Conservation (phyloP, 352 stramenopile species). For the Phytopythium oedochilum region DNA sequence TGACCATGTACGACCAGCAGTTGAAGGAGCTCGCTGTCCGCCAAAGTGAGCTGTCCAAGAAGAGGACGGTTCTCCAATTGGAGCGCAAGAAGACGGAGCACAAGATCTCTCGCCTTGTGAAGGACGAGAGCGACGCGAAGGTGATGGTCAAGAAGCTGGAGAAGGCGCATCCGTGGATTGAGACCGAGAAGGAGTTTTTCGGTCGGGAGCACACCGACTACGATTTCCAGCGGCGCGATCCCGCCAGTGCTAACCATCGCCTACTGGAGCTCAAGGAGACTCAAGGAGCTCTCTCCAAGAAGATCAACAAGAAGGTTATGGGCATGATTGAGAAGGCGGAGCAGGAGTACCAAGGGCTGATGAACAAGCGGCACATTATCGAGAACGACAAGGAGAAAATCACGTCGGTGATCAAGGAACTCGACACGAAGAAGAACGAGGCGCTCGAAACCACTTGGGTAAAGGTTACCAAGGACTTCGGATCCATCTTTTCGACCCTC, state of each 20-base stretch:
- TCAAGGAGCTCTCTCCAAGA: slow-evolving; percentile 93
- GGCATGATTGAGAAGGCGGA: slow-evolving; percentile 99
- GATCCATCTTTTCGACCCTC: slow-evolving; percentile 98
- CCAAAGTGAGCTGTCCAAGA: slow-evolving; percentile 75
- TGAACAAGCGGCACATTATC: slow-evolving; percentile 97
- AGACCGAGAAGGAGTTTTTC: slow-evolving; percentile 96
- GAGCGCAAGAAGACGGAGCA: slow-evolving; percentile 95
- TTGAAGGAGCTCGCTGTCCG: slow-evolving; percentile 87
- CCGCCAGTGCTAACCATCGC: slow-evolving; percentile 76
- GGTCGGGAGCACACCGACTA: slow-evolving; percentile 96
- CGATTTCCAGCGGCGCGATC: slow-evolving; percentile 93
- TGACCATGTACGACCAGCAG: slow-evolving; percentile 88
- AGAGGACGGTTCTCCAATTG: slow-evolving; percentile 87
- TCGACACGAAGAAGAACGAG: slow-evolving; percentile 99
- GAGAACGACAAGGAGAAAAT: slow-evolving; percentile 99
- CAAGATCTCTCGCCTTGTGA: slow-evolving; percentile 89
- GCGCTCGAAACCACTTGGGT: slow-evolving; percentile 95
- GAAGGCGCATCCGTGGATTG: slow-evolving; percentile 97
- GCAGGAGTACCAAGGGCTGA: slow-evolving; percentile 97
- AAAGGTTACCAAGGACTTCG: slow-evolving; percentile 99
- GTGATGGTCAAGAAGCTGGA: slow-evolving; percentile 90
- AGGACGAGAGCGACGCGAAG: slow-evolving; percentile 90
- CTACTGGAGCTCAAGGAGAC: slow-evolving; percentile 91
- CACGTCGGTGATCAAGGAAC: slow-evolving; percentile 97
- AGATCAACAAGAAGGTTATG: slow-evolving; percentile 99